A percentile compares a stretch with the other conserved stretches of the same genome.
Conservation (phyloP, 148 eudicot species). For the Dysphania ambrosioides region DNA sequence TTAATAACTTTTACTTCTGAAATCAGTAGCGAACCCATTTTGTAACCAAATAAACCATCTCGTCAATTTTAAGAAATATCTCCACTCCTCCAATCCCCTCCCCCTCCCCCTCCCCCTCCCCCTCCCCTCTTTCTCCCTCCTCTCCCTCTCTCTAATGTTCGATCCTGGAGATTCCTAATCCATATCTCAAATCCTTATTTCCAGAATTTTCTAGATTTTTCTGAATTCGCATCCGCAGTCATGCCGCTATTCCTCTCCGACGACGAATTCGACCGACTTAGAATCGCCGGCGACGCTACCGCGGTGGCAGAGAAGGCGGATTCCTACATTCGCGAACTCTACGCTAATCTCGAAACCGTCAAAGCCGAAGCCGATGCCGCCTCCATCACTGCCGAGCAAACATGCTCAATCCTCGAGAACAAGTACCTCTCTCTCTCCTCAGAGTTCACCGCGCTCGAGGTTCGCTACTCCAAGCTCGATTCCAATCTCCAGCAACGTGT, state of each 20-base stretch:
- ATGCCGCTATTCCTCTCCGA: conserved; percentile 84
- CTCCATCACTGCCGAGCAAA: conserved; percentile 86
- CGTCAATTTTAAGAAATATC: too few species aligned
- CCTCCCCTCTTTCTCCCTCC: not conserved
- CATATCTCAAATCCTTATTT: conserved; percentile 18
- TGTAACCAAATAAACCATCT: too few species aligned
- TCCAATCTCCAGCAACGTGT: conserved; percentile 38
- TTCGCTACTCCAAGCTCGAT: conserved; percentile 41
- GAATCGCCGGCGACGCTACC: conserved; percentile 41
- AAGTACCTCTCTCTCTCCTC: conserved; percentile 66
- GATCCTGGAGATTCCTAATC: not conserved
- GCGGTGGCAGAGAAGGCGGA: conserved; percentile 82
- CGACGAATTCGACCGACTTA: conserved; percentile 52
- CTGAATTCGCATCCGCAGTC: not conserved
- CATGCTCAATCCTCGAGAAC: conserved; percentile 80
- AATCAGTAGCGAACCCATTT: too few species aligned
- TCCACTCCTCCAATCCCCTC: not conserved
- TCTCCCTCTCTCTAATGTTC: conserved; percentile 2
- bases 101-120: not conserved
- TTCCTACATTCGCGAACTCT: conserved; percentile 46
- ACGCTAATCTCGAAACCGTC: conserved; percentile 60
- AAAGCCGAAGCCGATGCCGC: conserved; percentile 83
- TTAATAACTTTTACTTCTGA: too few species aligned
- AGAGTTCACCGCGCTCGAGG: conserved; percentile 51
- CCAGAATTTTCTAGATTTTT: not conserved